Percentiles rank a stretch among this genome's conserved stretches.
These are phyloP conservation scores for Xylaria sp. DNA, from an alignment of 2,329 filamentous ascomycete species.

Conservation along the genomic window DNA sequence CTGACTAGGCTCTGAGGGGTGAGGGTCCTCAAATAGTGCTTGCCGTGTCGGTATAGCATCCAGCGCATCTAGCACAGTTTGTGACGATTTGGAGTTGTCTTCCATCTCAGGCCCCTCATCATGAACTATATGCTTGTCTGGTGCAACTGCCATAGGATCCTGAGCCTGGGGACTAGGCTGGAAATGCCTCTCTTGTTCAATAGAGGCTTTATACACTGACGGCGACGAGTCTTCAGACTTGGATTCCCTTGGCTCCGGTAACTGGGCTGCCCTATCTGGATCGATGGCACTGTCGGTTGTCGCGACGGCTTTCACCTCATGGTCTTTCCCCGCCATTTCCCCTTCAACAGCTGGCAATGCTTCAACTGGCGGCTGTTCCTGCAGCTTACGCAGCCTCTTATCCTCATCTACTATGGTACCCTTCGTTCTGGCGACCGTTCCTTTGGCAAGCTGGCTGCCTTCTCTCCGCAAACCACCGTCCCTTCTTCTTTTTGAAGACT, in stretches of 20 bases:
- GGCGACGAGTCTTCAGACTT: slow-evolving; percentile 13
- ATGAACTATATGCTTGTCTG: slow-evolving; percentile 56
- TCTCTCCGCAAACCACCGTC: slow-evolving; percentile 49
- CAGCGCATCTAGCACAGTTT: slow-evolving; percentile 46
- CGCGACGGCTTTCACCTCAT: not conserved
- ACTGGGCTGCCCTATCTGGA: not conserved
- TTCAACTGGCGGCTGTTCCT: slow-evolving; percentile 31
- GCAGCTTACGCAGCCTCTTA: slow-evolving; percentile 39
- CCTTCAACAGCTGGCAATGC: not conserved
- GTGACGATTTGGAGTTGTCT: slow-evolving; percentile 29
- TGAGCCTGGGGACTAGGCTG: slow-evolving; percentile 45
- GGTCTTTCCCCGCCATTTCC: not conserved
- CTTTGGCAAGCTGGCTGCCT: slow-evolving; percentile 61
- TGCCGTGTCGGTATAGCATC: slow-evolving; percentile 53
- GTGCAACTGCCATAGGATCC: slow-evolving; percentile 56
- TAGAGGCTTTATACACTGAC: not conserved
- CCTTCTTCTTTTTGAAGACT: slow-evolving; percentile 56
- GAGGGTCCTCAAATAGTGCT: slow-evolving; percentile 41
- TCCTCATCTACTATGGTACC: slow-evolving; percentile 57
- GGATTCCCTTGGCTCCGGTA: slow-evolving; percentile 11
- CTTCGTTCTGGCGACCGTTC: slow-evolving; percentile 62
- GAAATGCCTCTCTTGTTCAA: slow-evolving; percentile 12
- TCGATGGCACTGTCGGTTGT: not conserved
- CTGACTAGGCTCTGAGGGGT: slow-evolving; percentile 22
- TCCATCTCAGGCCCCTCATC: slow-evolving; percentile 48